Base-by-base conservation (phyloP, 2,329 filamentous ascomycete genomes). In the Aspergillus sojae region DNA sequence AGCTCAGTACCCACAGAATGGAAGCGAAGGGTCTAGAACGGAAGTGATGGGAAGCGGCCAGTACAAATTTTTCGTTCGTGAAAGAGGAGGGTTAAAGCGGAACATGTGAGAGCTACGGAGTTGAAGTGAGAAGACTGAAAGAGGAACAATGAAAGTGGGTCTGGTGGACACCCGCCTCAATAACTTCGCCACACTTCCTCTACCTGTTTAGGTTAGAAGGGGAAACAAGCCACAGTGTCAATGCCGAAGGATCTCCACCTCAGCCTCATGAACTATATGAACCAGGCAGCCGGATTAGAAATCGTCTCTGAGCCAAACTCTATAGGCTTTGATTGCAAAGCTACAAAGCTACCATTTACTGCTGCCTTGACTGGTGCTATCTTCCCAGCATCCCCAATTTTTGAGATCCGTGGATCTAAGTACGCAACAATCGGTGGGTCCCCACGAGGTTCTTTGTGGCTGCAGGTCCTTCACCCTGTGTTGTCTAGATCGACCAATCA, bases 101-200 rank as follows among this genome's bases (percentile, higher is more conserved):
- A 41, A n/a, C 39, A 46, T 43, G 41, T 43, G 41, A 45, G 41
- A 45, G 21, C 19, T 10, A 46, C n/a, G n/a, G 41, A 46, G 11
- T 14, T 55, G 12, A 26, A 28, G 56, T 11, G 39, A 30, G 19
- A 58, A 43, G 30, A 23, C 34, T 6, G 19, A 32, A 54, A 32
- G 34, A n/a, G 45, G 23, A 61, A 43, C 23, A 48, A 53, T 45
- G 50, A 9, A 48, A 58, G 34, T 54, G 52, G 46, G 56, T 32
- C 26, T 19, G 57, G 9, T 12, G 26, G 21, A 48, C 19, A 43
- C 57, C 11, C 45, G 45, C 45, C 45, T 36, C 45, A 52, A 4
- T 11, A 30, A 59, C 57, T 59, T 59, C 57, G 57, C 57, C 57
- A 59, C 57, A 59, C 7, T 10, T 6, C 30, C 9, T 11, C 52